Conservation (phyloP, 2,329 filamentous ascomycete genomes). For the Aspergillus floridensis region DNA sequence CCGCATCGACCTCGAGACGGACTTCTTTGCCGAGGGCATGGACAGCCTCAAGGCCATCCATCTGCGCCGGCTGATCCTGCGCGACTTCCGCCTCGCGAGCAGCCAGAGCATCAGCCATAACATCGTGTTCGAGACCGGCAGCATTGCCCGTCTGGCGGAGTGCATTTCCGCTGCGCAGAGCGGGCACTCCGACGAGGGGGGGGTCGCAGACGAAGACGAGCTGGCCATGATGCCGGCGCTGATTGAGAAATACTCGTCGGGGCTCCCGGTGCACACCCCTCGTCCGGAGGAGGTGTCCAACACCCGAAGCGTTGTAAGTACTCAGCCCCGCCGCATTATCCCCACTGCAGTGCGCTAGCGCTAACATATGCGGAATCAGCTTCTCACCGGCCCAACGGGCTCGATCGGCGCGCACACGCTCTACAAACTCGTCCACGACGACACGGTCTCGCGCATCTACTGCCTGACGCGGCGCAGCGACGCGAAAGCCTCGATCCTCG, state of each 20-base stretch:
- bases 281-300: conserved; percentile 22
- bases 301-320: conserved; percentile 24
- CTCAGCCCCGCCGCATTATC: too few species aligned
- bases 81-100: conserved; percentile 37
- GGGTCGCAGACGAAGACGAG: conserved; percentile 13
- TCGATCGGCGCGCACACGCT: conserved; percentile 45
- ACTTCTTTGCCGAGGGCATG: conserved; percentile 48
- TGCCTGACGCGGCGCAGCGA: conserved; percentile 36
- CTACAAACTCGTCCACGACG: conserved; percentile 37
- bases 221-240: conserved; percentile 43
- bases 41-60: conserved; percentile 50
- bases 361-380: conserved; percentile 9
- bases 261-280: conserved; percentile 34
- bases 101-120: conserved; percentile 35
- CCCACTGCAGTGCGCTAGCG: too few species aligned
- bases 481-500: conserved; percentile 23
- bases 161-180: conserved; percentile 32
- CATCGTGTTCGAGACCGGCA: conserved; percentile 45
- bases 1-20: conserved; percentile 30
- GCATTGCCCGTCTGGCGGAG: conserved; percentile 36
- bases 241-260: conserved; percentile 45
- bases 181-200: conserved; percentile 10
- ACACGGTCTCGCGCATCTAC: conserved; percentile 35
- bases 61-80: conserved; percentile 43
- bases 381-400: conserved; percentile 47